Base-by-base conservation (phyloP, 345 rosid genomes). In the Lepidium didymum region DNA sequence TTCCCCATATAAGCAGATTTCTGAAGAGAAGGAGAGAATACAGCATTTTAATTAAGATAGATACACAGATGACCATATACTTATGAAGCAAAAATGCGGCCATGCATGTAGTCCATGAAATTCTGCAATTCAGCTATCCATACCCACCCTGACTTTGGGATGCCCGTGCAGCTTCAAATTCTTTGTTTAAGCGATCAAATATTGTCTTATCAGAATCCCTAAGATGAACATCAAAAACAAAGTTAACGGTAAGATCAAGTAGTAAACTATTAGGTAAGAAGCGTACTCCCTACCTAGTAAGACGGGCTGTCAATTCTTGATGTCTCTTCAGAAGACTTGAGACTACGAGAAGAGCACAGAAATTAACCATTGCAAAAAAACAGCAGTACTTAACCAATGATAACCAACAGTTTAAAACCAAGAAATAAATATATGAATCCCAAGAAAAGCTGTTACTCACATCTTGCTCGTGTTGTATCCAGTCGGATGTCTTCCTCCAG, bases 141-240 rank as follows among this genome's bases (percentile, higher is more conserved):
- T 9, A 73, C 64, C 29, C 80, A 90, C 97, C 97, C 78, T 77
- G 91, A 69, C 77, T 82, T 81, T 90, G 96, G 52, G 94, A 84
- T 61, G 92, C 85, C 64, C 85, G 78, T 55, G 91, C 91, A 70
- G 83, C 89, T 75, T 91, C 95, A 79, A 94, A 94, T 75, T 94
- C 99, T 64, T 85, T 90, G 68, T 74, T 91, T 29, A 94, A 82
- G 50, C 91, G 97, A 77, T 84, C 96, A 78, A 79, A 90, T 75
- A 91, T 77, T 75, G 66, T 77, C 82, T 91, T 94, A 79, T 94
- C 96, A 63, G 97, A 91, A 77, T 94, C 96, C 92, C 97, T 94
- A 54, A 35, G 27, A 42, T 10, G 12, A 64, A 43, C 40, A 73
- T 35, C 47, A 41, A 15, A 34, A 10, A 16, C 3, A 45, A 8